Conservation (phyloP, 257 asterid species). For the Solanum chiquidenum region DNA sequence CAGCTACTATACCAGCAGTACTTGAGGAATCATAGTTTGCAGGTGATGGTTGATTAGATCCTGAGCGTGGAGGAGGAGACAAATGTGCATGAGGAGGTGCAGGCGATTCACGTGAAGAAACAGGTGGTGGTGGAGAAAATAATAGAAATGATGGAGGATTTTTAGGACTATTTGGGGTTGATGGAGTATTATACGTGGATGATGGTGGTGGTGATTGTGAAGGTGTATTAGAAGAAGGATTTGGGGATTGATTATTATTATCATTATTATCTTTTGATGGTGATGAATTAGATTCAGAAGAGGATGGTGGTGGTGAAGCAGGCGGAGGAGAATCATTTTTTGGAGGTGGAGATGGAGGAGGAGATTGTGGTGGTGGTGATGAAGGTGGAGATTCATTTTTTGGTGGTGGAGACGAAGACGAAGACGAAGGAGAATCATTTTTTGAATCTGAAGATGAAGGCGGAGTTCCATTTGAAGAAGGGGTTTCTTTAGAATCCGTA, state of each 20-base stretch:
- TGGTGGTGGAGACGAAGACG: background rate
- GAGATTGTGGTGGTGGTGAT: constrained; percentile 4
- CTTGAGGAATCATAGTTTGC: background rate
- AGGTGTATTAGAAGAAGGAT: background rate
- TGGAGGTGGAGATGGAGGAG: constrained; percentile 9
- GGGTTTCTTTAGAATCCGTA: background rate
- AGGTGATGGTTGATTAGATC: background rate
- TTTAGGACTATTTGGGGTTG: background rate
- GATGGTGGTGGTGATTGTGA: constrained; percentile 8
- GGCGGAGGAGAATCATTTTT: background rate
- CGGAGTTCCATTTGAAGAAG: constrained; percentile 3
- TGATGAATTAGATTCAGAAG: background rate
- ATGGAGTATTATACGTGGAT: background rate
- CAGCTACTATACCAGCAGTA: constrained; percentile 8
- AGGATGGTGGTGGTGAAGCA: background rate
- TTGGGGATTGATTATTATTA: background rate
- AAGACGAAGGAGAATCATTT: constrained; percentile 1
- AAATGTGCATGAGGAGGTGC: background rate
- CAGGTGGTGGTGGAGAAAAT: constrained; percentile 1
- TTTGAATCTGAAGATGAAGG: constrained; percentile 1
- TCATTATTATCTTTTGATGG: background rate
- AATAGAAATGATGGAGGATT: background rate
- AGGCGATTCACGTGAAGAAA: background rate
- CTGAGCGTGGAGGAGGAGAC: background rate
- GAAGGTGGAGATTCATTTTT: constrained; percentile 1